phyloP scores from a whole-genome alignment of 192 early-diverging fungal species.

The Dissophora globulifera region DNA sequence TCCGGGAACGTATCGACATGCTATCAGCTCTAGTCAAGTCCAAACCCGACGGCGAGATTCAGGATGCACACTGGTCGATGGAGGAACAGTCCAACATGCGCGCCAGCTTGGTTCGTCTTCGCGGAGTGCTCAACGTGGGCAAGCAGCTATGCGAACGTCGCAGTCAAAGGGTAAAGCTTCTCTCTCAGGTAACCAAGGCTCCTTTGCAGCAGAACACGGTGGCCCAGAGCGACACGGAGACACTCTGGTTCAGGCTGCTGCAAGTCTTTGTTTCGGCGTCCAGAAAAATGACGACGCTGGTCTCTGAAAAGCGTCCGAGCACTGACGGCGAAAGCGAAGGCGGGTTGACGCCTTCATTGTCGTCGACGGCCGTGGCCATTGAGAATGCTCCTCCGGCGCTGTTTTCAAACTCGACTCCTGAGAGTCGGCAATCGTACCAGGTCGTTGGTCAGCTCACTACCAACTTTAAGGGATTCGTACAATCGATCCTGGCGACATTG shows the following conservation, averaged over 20 bases:
- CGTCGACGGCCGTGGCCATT: slow-evolving; percentile 1
- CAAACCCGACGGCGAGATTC: slow-evolving; percentile 50
- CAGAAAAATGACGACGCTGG: slow-evolving; percentile 53
- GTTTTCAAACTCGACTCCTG: slow-evolving; percentile 36
- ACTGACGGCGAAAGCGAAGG: neutral
- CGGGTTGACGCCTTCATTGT: neutral
- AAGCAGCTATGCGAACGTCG: slow-evolving; percentile 66
- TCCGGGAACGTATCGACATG: slow-evolving; percentile 57
- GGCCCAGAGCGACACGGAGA: slow-evolving; percentile 60
- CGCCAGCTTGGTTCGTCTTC: slow-evolving; percentile 60
- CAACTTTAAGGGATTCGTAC: slow-evolving; percentile 67
- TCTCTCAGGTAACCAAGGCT: slow-evolving; percentile 9
- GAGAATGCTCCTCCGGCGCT: slow-evolving; percentile 43
- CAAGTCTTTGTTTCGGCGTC: slow-evolving; percentile 69
- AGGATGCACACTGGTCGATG: slow-evolving; percentile 57
- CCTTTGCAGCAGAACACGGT: slow-evolving; percentile 14
- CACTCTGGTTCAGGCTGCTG: slow-evolving; percentile 65
- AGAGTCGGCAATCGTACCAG: slow-evolving; percentile 29
- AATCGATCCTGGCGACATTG: slow-evolving; percentile 66
- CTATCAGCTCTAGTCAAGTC: slow-evolving; percentile 55
- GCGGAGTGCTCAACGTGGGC: slow-evolving; percentile 66
- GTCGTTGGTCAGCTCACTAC: slow-evolving; percentile 57
- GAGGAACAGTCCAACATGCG: slow-evolving; percentile 60
- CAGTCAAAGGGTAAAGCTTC: slow-evolving; percentile 34
- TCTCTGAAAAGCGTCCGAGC: slow-evolving; percentile 12